Conservation (phyloP, 495 filamentous ascomycete species). For the Xylaria castorea region DNA sequence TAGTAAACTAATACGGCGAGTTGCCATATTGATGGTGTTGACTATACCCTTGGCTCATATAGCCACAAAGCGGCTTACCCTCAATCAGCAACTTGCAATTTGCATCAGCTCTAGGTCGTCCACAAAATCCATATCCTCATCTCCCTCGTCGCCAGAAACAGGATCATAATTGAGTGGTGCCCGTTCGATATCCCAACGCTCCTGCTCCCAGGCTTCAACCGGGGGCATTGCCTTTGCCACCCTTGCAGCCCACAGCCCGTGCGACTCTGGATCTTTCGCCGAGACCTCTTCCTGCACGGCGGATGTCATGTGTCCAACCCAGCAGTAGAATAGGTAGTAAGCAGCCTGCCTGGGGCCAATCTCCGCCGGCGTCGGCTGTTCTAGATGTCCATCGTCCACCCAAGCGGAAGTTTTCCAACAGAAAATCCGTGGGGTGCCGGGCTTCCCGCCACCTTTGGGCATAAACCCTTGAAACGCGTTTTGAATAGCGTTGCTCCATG, state of each 20-base stretch:
- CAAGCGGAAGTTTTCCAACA: neutral
- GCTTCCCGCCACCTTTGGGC: too few species aligned
- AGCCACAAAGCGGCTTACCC: too few species aligned
- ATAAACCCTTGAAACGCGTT: too few species aligned
- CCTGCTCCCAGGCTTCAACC: conserved; percentile 36
- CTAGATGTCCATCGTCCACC: neutral
- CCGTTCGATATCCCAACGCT: conserved; percentile 37
- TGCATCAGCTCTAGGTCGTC: too few species aligned
- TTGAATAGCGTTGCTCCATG: too few species aligned
- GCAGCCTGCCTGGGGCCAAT: neutral
- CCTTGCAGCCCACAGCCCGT: conserved; percentile 31
- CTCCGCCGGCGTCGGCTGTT: neutral
- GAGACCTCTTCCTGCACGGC: conserved; percentile 7
- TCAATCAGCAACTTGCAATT: too few species aligned
- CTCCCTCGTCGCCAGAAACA: too few species aligned
- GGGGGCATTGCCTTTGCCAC: conserved; percentile 37
- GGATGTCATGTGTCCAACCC: neutral
- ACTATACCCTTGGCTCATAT: too few species aligned
- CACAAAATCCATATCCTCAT: too few species aligned
- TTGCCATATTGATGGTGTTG: too few species aligned
- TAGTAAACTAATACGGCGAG: too few species aligned
- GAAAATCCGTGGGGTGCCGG: too few species aligned
- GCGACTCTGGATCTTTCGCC: conserved; percentile 27
- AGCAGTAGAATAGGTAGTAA: neutral
- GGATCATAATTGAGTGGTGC: conserved; percentile 1